phyloP scores from a whole-genome alignment of 1,284 basidiomycete genomes.

The Meripilus lineatus region DNA sequence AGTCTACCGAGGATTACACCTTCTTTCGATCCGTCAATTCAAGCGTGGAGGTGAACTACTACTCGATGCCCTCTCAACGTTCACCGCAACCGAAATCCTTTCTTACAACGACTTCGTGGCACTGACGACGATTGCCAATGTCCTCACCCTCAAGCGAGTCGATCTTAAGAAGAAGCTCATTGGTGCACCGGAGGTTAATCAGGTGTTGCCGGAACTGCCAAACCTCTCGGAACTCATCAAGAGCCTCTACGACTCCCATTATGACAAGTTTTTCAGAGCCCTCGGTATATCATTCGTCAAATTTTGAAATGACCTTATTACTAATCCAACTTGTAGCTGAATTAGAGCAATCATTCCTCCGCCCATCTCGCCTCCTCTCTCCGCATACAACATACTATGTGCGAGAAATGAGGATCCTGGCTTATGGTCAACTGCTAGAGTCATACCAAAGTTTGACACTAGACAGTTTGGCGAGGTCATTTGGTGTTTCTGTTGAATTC shows the following conservation, averaged over 20 bases:
- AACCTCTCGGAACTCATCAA: slow-evolving; percentile 67
- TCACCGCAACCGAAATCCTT: slow-evolving; percentile 89
- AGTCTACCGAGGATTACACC: slow-evolving; percentile 88
- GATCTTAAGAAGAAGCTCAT: slow-evolving; percentile 91
- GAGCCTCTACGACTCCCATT: slow-evolving; percentile 89
- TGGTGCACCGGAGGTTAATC: slow-evolving; percentile 64
- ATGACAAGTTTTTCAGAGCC: slow-evolving; percentile 90
- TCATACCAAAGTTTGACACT: slow-evolving; percentile 89
- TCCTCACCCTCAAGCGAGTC: slow-evolving; percentile 75
- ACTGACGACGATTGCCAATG: slow-evolving; percentile 79
- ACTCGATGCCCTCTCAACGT: slow-evolving; percentile 89
- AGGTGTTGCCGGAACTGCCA: slow-evolving; percentile 67
- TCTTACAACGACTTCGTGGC: slow-evolving; percentile 91
- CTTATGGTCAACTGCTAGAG: slow-evolving; percentile 90
- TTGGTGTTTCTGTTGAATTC: slow-evolving; percentile 87
- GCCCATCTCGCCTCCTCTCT: slow-evolving; percentile 82
- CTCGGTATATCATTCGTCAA: slow-evolving; percentile 50
- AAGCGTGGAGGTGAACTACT: slow-evolving; percentile 69
- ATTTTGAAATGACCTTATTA: slow-evolving; percentile 3
- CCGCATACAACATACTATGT: slow-evolving; percentile 91
- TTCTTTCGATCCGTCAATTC: slow-evolving; percentile 83
- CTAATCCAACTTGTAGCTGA: slow-evolving; percentile 47
- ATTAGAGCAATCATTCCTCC: slow-evolving; percentile 83
- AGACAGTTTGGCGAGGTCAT: slow-evolving; percentile 82
- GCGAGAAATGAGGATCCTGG: slow-evolving; percentile 95